These are phyloP conservation scores for Lachancea fermentati DNA, from an alignment of 805 yeast species.

Conservation along the genomic window DNA sequence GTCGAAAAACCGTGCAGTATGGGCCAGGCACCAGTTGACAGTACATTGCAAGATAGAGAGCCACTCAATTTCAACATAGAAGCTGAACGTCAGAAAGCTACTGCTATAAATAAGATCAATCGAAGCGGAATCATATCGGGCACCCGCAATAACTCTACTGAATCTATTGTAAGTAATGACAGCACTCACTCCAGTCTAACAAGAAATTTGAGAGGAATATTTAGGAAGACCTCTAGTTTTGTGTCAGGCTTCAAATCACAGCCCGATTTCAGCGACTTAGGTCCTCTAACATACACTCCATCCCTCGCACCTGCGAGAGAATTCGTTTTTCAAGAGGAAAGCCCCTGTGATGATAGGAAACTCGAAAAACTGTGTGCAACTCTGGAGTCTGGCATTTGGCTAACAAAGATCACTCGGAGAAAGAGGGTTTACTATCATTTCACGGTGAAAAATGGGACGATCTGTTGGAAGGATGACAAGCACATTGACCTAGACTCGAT, in stretches of 20 bases:
- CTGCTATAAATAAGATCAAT: too few species aligned
- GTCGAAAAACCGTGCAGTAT: background rate
- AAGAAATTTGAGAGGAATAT: conserved; percentile 12
- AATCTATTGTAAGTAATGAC: background rate
- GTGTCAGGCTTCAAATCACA: conserved; percentile 2
- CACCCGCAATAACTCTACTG: background rate
- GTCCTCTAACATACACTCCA: conserved; percentile 25
- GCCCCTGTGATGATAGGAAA: background rate
- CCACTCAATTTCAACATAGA: too few species aligned
- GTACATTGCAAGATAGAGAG: too few species aligned
- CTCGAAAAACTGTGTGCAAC: background rate
- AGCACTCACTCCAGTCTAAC: conserved; percentile 3
- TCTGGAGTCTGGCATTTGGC: conserved; percentile 16
- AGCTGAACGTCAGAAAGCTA: too few species aligned
- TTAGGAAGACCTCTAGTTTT: conserved; percentile 15
- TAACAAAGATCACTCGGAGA: conserved; percentile 29
- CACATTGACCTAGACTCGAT: conserved; percentile 29
- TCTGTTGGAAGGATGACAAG: conserved; percentile 27
- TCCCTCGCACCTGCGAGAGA: conserved; percentile 7
- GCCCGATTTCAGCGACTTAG: conserved; percentile 9
- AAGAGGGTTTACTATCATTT: conserved; percentile 23
- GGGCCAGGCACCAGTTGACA: background rate
- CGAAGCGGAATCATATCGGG: too few species aligned
- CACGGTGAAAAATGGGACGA: conserved; percentile 17
- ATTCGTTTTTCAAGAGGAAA: too few species aligned